A percentile compares a stretch with the other conserved stretches of the same genome.
These are phyloP conservation scores for Pythium phragmiticola DNA, from an alignment of 352 stramenopile species.

Conservation along the genomic window DNA sequence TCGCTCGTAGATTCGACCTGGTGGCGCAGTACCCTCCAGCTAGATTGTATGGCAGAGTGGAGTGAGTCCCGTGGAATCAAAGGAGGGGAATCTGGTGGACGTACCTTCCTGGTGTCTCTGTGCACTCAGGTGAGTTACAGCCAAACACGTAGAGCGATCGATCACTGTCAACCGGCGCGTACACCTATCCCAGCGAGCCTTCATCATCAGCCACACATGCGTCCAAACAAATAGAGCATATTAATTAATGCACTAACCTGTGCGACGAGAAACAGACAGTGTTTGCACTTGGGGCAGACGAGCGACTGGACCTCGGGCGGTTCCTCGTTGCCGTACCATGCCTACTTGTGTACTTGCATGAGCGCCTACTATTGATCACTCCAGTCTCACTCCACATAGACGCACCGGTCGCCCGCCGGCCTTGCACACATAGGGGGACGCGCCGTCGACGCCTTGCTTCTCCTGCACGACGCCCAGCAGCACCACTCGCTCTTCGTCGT, in stretches of 20 bases:
- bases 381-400: not conserved
- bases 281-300: conserved; percentile 56
- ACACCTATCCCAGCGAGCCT: conserved; percentile 43
- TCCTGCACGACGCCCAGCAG: conserved; percentile 72
- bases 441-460: conserved; percentile 59
- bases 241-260: conserved; percentile 30
- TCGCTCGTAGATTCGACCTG: conserved; percentile 32
- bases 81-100: not conserved
- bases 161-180: conserved; percentile 68
- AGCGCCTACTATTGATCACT: not conserved
- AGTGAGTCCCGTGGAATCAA: not conserved
- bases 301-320: conserved; percentile 35
- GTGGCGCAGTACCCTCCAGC: conserved; percentile 76
- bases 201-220: conserved; percentile 1
- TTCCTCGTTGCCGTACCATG: conserved; percentile 11
- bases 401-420: conserved; percentile 71
- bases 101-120: conserved; percentile 49
- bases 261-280: conserved; percentile 61
- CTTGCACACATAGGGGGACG: conserved; percentile 74
- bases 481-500: conserved; percentile 50
- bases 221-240: not conserved
- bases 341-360: not conserved
- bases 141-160: conserved; percentile 84
- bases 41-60: conserved; percentile 8
- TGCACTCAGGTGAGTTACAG: conserved; percentile 80